Evolutionary conservation across 805 yeast species (phyloP), one percentile per base, ranked within the genome.

Genomic region (Spathaspora gorwiae): DNA sequence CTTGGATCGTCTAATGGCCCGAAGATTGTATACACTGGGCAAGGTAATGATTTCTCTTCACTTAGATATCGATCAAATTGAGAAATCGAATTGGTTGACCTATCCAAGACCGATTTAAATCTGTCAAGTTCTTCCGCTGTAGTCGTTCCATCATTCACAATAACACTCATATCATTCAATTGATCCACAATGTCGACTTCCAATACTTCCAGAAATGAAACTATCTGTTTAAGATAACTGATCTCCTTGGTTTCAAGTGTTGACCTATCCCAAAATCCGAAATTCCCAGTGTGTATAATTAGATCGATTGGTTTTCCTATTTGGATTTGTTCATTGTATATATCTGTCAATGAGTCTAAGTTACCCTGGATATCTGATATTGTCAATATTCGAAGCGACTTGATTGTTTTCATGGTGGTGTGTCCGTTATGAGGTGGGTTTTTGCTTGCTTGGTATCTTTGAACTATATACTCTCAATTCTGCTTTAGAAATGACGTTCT

Each of bases 1-100:
- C 74, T 57, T 1, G 87, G 80, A 59, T 86, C 95, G 59, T 86
- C 95, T 45, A 82, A 72, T 60, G 84, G 82, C 0, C 94, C 94
- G 54, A 78, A 82, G n/a, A 83, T 79, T 3, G 90, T 80, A 65
- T 86, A 87, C 1, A 87, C 87, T 0, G 95, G 94, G 75, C 78
- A 35, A 62, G 62, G 53, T 76, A 70, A 47, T 39, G 51, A 42
- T 59, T 55, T 39, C 64, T 64, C 8, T 77, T 86, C 45, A 56
- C 54, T 7, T 7, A 56, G n/a, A 47, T 57, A 63, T 32, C 44
- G 45, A 7, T 50, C 50, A 24, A 60, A 49, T 37, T 60, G 62
- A 36, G 61, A 48, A 9, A 56, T 43, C 8, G 46, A 26, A 27
- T 42, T 42, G 11, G 35, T 29, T 1, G 49, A 43, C 8, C 36